phyloP scores from a whole-genome alignment of 495 filamentous ascomycete species.

The Pseudomonodictys pantanalensis region DNA sequence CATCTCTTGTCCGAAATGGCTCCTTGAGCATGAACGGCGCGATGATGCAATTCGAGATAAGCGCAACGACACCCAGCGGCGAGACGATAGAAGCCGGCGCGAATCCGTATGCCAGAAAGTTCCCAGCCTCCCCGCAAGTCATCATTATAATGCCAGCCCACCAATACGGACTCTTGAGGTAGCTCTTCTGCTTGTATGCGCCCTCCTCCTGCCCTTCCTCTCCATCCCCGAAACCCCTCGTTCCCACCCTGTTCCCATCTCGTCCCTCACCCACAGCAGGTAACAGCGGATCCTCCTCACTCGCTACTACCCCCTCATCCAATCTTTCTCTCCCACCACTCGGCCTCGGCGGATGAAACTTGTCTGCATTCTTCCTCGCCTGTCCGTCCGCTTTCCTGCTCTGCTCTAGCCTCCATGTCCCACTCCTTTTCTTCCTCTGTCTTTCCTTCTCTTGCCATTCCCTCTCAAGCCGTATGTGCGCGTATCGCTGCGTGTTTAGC shows the following conservation, averaged over 20 bases:
- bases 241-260: neutral
- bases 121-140: constrained; percentile 88
- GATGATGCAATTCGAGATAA: constrained; percentile 95
- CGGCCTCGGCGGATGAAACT: constrained; percentile 7
- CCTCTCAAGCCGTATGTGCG: constrained; percentile 73
- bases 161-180: constrained; percentile 91
- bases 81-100: constrained; percentile 99
- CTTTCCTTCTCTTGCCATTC: constrained; percentile 46
- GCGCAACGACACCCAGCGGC: constrained; percentile 87
- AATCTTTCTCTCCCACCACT: constrained; percentile 5
- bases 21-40: constrained; percentile 92
- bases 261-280: constrained; percentile 36
- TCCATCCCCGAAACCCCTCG: constrained; percentile 24
- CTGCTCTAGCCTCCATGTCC: constrained; percentile 42
- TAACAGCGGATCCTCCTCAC: constrained; percentile 50
- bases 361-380: constrained; percentile 32
- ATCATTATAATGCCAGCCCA: constrained; percentile 90
- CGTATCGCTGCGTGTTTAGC: constrained; percentile 94
- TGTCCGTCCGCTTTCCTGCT: constrained; percentile 30
- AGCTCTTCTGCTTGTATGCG: constrained; percentile 52
- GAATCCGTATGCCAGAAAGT: constrained; percentile 97
- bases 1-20: constrained; percentile 76
- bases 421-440: constrained; percentile 34
- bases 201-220: constrained; percentile 29
- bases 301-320: constrained; percentile 12